These are phyloP conservation scores for Xanthoparmelia taractica DNA, from an alignment of 495 filamentous ascomycete species.

Conservation along the genomic window DNA sequence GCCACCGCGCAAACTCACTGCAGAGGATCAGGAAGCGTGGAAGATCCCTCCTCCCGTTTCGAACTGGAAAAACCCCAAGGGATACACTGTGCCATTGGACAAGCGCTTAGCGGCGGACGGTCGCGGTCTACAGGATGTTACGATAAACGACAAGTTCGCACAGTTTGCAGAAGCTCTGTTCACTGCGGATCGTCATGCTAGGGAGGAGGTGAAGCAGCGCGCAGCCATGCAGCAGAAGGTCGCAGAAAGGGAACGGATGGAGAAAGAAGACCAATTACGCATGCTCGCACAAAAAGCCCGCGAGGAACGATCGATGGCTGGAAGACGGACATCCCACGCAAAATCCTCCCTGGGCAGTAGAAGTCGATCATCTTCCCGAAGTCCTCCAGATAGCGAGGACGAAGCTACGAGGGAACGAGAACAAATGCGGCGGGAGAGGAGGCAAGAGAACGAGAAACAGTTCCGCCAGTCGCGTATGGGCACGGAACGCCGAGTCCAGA, in stretches of 20 bases:
- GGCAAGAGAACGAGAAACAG: constrained; percentile 77
- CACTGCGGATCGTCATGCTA: constrained; percentile 87
- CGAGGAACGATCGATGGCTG: constrained; percentile 59
- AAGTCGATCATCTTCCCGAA: constrained; percentile 50
- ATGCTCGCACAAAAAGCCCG: constrained; percentile 85
- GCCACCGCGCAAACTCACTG: constrained; percentile 88
- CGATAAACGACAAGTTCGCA: constrained; percentile 98
- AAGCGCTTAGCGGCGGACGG: constrained; percentile 97
- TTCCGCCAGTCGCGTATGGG: constrained; percentile 94
- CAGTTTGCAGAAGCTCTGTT: constrained; percentile 91
- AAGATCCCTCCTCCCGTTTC: constrained; percentile 84
- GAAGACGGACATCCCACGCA: constrained; percentile 39
- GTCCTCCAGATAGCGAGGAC: constrained; percentile 54
- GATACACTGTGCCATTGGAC: constrained; percentile 92
- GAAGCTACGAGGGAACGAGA: constrained; percentile 66
- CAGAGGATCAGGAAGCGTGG: constrained; percentile 96
- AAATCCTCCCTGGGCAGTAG: constrained; percentile 43
- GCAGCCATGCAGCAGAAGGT: constrained; percentile 93
- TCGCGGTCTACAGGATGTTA: constrained; percentile 83
- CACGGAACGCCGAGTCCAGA: constrained; percentile 76
- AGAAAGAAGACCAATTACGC: constrained; percentile 90
- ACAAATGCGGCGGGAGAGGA: constrained; percentile 66
- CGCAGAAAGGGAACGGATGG: constrained; percentile 89
- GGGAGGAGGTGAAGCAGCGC: constrained; percentile 90
- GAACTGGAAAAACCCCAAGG: constrained; percentile 99